These are phyloP conservation scores for Solanum ahanhuiri DNA, from an alignment of 257 asterid species.

Conservation along the genomic window DNA sequence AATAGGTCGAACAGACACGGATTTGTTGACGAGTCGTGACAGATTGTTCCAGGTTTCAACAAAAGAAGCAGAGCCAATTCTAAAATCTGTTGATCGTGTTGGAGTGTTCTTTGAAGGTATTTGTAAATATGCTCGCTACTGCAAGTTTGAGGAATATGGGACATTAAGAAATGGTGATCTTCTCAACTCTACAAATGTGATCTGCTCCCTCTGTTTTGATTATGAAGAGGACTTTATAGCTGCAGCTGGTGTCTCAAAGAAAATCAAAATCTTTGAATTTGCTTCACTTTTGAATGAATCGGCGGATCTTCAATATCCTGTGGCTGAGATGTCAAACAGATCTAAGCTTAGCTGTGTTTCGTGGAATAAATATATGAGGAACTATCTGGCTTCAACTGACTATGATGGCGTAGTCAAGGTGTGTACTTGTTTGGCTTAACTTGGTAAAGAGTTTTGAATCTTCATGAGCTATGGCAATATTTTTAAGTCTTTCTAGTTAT, in stretches of 20 bases:
- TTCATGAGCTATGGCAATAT: neutral
- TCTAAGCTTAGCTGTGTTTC: conserved; percentile 41
- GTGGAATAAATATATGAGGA: conserved; percentile 49
- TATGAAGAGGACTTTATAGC: conserved; percentile 42
- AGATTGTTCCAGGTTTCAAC: neutral
- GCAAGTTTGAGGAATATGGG: conserved; percentile 38
- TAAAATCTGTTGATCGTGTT: conserved; percentile 7
- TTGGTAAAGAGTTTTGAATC: neutral
- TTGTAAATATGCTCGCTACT: conserved; percentile 25
- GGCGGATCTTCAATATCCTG: conserved; percentile 49
- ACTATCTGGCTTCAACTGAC: conserved; percentile 38
- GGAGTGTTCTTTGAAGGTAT: conserved; percentile 37
- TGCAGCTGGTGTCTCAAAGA: conserved; percentile 43
- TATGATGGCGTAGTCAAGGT: conserved; percentile 53
- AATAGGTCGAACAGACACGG: conserved; percentile 18
- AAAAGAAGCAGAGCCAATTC: neutral
- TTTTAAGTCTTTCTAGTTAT: neutral
- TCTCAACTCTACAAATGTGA: conserved; percentile 23
- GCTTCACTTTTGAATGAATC: conserved; percentile 24
- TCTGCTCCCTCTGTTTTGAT: conserved; percentile 42
- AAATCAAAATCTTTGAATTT: conserved; percentile 39
- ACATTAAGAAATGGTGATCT: conserved; percentile 24
- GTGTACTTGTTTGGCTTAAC: neutral
- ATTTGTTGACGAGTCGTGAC: conserved; percentile 17
- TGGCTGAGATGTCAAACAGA: conserved; percentile 30